phyloP scores from a whole-genome alignment of 208 protist species.

The Leishmania tropica region DNA sequence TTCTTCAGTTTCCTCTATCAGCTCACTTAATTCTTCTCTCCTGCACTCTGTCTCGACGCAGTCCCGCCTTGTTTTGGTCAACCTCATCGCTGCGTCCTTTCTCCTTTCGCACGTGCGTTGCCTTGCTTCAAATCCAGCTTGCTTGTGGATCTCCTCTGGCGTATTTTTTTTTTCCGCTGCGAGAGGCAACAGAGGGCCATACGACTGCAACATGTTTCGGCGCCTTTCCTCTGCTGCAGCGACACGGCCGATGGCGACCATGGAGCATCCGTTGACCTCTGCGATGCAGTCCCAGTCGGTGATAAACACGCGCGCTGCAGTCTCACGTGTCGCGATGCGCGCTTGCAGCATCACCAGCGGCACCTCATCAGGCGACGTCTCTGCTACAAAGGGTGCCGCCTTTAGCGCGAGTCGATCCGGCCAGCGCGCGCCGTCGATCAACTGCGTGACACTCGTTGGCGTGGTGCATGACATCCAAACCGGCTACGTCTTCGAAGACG shows the following conservation, averaged over 20 bases:
- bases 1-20: background rate
- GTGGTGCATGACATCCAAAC: constrained; percentile 91
- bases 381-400: constrained; percentile 1
- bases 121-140: background rate
- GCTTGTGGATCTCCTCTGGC: background rate
- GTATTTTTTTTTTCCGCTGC: no score
- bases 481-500: constrained; percentile 91
- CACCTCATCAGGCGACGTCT: constrained; percentile 1
- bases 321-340: background rate
- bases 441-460: constrained; percentile 90
- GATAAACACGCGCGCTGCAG: background rate
- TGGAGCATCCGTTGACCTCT: background rate
- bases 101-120: background rate
- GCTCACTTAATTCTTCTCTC: background rate
- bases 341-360: constrained; percentile 20
- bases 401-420: constrained; percentile 20
- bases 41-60: background rate
- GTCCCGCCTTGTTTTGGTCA: background rate
- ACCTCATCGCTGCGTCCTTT: background rate
- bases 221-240: background rate
- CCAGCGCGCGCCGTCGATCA: constrained; percentile 54
- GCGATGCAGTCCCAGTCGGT: background rate
- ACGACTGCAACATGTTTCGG: constrained; percentile 6
- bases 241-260: background rate
- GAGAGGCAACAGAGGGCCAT: background rate